Evolutionary conservation across 345 rosid species (phyloP).

Genomic region (Eucalyptus tenuipes): DNA sequence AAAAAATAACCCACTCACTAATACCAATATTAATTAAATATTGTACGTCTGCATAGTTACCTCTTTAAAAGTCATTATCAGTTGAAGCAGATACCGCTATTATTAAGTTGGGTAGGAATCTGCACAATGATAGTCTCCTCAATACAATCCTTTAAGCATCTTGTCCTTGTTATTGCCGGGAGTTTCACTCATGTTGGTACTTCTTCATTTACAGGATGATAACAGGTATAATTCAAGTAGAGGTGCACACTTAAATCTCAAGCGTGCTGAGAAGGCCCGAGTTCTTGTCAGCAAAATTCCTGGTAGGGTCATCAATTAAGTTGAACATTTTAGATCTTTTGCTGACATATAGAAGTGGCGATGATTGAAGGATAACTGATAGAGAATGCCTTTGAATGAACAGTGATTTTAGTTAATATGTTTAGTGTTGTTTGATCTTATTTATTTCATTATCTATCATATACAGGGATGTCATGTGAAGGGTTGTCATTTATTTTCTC

Average conservation of each 20-base stretch:
- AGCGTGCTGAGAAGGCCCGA: conserved; percentile 96
- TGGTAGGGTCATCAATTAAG: conserved; percentile 24
- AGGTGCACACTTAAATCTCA: conserved; percentile 99
- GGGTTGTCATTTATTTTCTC: not conserved
- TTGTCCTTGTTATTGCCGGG: not conserved
- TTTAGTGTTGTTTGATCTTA: not conserved
- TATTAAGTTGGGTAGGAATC: not conserved
- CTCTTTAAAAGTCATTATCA: not conserved
- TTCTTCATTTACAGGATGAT: conserved; percentile 58
- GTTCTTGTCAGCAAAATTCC: conserved; percentile 94
- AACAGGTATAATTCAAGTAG: conserved; percentile 93
- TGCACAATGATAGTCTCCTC: not conserved
- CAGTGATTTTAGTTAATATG: not conserved
- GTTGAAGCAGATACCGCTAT: not conserved
- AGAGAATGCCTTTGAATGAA: not conserved
- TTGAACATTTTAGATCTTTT: not conserved
- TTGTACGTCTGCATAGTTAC: not conserved
- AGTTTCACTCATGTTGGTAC: not conserved
- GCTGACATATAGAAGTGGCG: not conserved
- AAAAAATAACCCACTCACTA: not conserved
- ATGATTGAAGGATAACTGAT: not conserved
- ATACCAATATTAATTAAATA: not conserved
- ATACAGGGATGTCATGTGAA: not conserved
- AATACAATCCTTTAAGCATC: not conserved
- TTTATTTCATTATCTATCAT: not conserved